Conservation (phyloP, 2,329 filamentous ascomycete species). For the Arthrocladium fulminans region DNA sequence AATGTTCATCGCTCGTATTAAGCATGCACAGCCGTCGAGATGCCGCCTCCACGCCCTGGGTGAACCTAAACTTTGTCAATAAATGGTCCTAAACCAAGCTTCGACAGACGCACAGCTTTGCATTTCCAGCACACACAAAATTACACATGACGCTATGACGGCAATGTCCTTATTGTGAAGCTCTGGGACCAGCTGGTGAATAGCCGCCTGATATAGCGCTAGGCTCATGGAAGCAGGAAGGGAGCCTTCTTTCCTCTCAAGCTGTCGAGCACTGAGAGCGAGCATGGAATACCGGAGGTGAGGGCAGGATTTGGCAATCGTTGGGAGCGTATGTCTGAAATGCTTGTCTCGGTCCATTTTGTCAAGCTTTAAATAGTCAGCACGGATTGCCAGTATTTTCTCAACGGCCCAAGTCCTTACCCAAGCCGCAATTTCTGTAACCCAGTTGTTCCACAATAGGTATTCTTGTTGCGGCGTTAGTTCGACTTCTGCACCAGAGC, state of each 20-base stretch:
- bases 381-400: conserved; percentile 16
- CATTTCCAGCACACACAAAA: conserved; percentile 50
- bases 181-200: conserved; percentile 40
- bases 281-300: conserved; percentile 45
- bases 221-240: conserved; percentile 42
- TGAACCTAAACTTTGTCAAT: no score
- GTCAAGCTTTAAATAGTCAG: conserved; percentile 35
- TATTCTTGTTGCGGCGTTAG: conserved; percentile 27
- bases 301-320: conserved; percentile 38
- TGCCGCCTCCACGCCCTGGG: no score
- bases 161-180: conserved; percentile 41
- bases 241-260: conserved; percentile 42
- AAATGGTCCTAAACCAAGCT: no score
- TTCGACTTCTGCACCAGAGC: conserved; percentile 22
- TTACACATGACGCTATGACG: conserved; percentile 45
- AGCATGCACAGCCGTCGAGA: no score
- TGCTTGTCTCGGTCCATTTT: conserved; percentile 45
- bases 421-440: conserved; percentile 27
- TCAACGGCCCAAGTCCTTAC: no score
- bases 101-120: no score
- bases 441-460: conserved; percentile 27
- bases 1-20: no score
- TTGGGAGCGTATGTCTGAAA: conserved; percentile 42
- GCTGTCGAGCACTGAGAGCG: conserved; percentile 46
- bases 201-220: conserved; percentile 47